Evolutionary conservation across 1,284 basidiomycete genomes (phyloP), one percentile per base, ranked within the genome.

Genomic region (Entoloma clypeatum): DNA sequence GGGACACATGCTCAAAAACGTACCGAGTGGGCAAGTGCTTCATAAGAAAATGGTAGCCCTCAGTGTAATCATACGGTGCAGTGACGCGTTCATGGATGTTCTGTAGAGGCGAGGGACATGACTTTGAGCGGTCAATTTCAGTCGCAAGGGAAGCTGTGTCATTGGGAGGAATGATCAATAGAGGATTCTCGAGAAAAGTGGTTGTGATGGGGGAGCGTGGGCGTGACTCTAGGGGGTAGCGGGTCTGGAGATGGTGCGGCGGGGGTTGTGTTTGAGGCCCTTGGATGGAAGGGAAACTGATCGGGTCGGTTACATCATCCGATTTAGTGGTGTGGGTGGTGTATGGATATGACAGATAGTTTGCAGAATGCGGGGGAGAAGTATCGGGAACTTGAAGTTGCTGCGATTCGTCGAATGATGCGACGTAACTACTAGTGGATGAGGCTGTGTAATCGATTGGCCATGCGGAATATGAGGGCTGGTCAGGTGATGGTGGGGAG

Each of bases 41-140:
- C 88, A 96, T 95, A 54, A 96, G 70, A 60, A 87, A 87, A 61
- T 95, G 93, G 61, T 95, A 96, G 14, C 91, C 90, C 65, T 94
- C 85, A 10, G 90, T 93, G 58, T 95, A 95, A 59, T 92, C 89
- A 59, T 91, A 93, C 7, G 88, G 83, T 55, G 77, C 74, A n/a
- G 79, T 85, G 25, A 93, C 78, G 39, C 74, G 75, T 51, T 79
- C 72, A 54, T 90, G 86, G 46, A 92, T 86, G 46, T 68, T 81
- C 67, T 78, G 74, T 42, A 75, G 60, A 42, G 74, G 64, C 22
- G 71, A 69, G 21, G 62, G 54, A 45, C 55, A 45, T 35, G 60
- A 54, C 25, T 57, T 59, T 32, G 61, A 52, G 29, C 53, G 56
- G 29, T 53, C 46, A 33, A 55, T 49, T 25, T 63, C 61, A 48